These are phyloP conservation scores for Pseudozyma tsukubaensis DNA, from an alignment of 1,284 basidiomycete genomes.

Conservation along the genomic window DNA sequence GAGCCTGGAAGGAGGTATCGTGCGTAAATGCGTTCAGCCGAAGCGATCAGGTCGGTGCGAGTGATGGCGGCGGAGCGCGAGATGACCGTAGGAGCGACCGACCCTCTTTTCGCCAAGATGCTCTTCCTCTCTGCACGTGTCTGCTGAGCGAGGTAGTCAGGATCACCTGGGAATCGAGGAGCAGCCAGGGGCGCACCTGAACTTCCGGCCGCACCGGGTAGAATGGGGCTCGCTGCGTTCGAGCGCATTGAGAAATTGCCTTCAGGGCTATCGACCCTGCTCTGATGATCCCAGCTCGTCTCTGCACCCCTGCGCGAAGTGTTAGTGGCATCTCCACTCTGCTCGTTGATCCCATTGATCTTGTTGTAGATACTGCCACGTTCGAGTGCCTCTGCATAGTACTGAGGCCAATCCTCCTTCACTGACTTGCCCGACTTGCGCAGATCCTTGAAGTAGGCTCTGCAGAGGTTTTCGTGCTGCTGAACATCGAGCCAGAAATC, in stretches of 20 bases:
- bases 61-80: constrained; percentile 89
- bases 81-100: constrained; percentile 72
- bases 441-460: constrained; percentile 98
- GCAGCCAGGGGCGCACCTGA: constrained; percentile 29
- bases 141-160: constrained; percentile 57
- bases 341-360: constrained; percentile 78
- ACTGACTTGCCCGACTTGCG: constrained; percentile 90
- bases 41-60: constrained; percentile 86
- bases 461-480: constrained; percentile 97
- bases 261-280: constrained; percentile 42
- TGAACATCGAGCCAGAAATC: constrained; percentile 99
- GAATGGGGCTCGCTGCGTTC: constrained; percentile 28
- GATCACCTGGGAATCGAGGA: constrained; percentile 63
- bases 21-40: constrained; percentile 93
- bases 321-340: constrained; percentile 15
- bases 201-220: constrained; percentile 8
- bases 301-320: constrained; percentile 17
- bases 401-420: constrained; percentile 96
- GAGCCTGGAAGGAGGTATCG: constrained; percentile 81
- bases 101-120: constrained; percentile 60
- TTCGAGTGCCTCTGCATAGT: constrained; percentile 77
- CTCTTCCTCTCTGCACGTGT: constrained; percentile 52
- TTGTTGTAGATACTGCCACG: constrained; percentile 89
- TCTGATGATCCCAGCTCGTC: constrained; percentile 41
- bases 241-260: constrained; percentile 36